A percentile compares a stretch with the other conserved stretches of the same genome.
These are phyloP conservation scores for Yamadazyma trypodendri DNA, from an alignment of 1,139 yeast species.

Conservation along the genomic window DNA sequence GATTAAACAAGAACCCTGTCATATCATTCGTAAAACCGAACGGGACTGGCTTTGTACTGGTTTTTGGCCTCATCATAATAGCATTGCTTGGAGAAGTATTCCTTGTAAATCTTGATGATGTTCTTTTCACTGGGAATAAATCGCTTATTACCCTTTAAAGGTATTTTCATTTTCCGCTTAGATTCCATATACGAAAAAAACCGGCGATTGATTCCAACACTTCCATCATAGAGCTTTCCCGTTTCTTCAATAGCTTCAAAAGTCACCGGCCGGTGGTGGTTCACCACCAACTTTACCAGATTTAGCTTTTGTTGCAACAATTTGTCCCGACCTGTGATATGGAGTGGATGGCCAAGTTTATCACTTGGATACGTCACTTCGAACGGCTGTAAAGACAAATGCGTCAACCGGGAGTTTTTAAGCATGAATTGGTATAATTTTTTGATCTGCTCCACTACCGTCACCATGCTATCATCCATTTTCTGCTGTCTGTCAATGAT, in stretches of 20 bases:
- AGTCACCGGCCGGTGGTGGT: slow-evolving; percentile 23
- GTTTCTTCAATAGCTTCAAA: slow-evolving; percentile 11
- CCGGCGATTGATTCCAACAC: slow-evolving; percentile 22
- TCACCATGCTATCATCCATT: not conserved
- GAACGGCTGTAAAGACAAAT: slow-evolving; percentile 26
- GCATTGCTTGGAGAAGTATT: slow-evolving; percentile 34
- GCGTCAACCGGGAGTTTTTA: slow-evolving; percentile 18
- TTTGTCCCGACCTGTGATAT: slow-evolving; percentile 27
- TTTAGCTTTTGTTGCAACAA: slow-evolving; percentile 25
- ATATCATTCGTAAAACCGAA: slow-evolving; percentile 5
- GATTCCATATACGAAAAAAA: slow-evolving; percentile 29
- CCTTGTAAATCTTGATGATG: slow-evolving; percentile 27
- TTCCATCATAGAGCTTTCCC: slow-evolving; percentile 17
- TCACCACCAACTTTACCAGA: slow-evolving; percentile 21
- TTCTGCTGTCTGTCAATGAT: slow-evolving; percentile 4
- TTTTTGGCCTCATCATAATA: slow-evolving; percentile 18
- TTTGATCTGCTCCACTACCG: slow-evolving; percentile 14
- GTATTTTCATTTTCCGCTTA: slow-evolving; percentile 20
- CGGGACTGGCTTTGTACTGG: slow-evolving; percentile 2
- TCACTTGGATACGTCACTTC: slow-evolving; percentile 36
- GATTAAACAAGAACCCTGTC: no score
- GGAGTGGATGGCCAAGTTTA: slow-evolving; percentile 32
- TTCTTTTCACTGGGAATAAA: slow-evolving; percentile 34
- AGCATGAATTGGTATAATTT: slow-evolving; percentile 21
- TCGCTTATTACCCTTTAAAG: slow-evolving; percentile 23